Base-by-base conservation (phyloP, 768 basidiomycete genomes). In the Amanita exitialis region DNA sequence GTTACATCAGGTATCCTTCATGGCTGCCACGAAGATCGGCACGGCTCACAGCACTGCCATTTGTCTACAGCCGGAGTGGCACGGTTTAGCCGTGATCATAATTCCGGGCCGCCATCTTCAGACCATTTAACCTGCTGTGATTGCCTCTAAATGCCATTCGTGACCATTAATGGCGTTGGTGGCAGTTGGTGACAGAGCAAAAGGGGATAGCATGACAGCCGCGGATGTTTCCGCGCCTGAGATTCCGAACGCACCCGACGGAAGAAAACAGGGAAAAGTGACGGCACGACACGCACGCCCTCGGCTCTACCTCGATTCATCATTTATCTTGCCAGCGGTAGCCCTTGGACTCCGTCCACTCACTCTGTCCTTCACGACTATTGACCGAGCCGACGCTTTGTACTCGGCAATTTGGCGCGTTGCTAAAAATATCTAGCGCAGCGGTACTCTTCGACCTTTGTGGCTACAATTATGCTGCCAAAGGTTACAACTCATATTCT, bases 401-500 rank as follows among this genome's bases (percentile, higher is more conserved):
- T n/a, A 16, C n/a, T 15, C 21, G n/a, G 23, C 23, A 25, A 27
- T 44, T 44, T 44, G 15, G 15, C 15, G 6, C 23, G 4, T 47
- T 35, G 16, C 45, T 47, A 47, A 47, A 47, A 35, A 47, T 47
- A 47, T 47, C 45, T 28, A 3, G 13, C 9, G 28, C 28, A 34
- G 4, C 20, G n/a, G 25, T 23, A 7, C 16, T 18, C 23, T 32
- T 27, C 32, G 32, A 13, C 4, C 32, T 30, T 30, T n/a, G 49
- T 37, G 34, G 30, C 53, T 32, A 54, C 57, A 46, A 59, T 57
- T 18, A 91, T 91, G 89, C 70, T 92, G 61, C 88, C 89, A 46
- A 88, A 89, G 66, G 82, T 86, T 68, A 82, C 86, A 27, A 83
- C 81, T n/a, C 80, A 83, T 46, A 72, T 91, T 47, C 68, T 91